Evolutionary conservation across 768 basidiomycete species (phyloP), one percentile per base, ranked within the genome.

Genomic region (Pluteus cervinus): DNA sequence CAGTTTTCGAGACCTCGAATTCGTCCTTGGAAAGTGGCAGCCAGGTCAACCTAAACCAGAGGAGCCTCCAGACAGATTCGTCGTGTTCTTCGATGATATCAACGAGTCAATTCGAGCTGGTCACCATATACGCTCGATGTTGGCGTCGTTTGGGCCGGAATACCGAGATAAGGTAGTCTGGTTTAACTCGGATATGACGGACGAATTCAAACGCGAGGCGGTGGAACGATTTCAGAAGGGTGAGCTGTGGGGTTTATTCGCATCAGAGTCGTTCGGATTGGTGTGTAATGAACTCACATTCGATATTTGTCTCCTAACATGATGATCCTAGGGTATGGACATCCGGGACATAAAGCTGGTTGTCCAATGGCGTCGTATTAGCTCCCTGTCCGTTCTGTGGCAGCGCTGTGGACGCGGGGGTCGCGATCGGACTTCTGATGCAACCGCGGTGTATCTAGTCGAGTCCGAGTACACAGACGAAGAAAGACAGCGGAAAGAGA

Each of bases 111-210:
- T 35, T 18, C 5, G 16, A 9, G 34, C 34, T 7, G 20, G 34
- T 23, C 20, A n/a, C 3, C 16, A 23, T 15, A 11, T 35, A 10
- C 15, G 34, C 20, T 18, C 20, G 8, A 21, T 35, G 12, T 6
- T 41, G 2, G 26, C 42, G 33, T n/a, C n/a, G n/a, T n/a, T n/a
- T n/a, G n/a, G n/a, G n/a, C 35, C n/a, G 5, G 16, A 41, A 21
- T 20, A 40, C 5, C 16, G n/a, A 24, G 17, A 34, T 3, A 29
- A 35, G n/a, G 32, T 42, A 7, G 16, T 15, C 10, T 55, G 51
- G 47, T 54, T 52, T 23, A 48, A 52, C 30, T 39, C 49, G 3
- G 44, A 38, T 4, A 50, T 52, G 48, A 37, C 25, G 7, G 25
- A 22, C 2, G 28, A 37, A 3, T 48, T 46, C 36, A 24, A 33